These are phyloP conservation scores for Haematococcus sp. DNA, from an alignment of 139 green algal genomes.

Conservation along the genomic window DNA sequence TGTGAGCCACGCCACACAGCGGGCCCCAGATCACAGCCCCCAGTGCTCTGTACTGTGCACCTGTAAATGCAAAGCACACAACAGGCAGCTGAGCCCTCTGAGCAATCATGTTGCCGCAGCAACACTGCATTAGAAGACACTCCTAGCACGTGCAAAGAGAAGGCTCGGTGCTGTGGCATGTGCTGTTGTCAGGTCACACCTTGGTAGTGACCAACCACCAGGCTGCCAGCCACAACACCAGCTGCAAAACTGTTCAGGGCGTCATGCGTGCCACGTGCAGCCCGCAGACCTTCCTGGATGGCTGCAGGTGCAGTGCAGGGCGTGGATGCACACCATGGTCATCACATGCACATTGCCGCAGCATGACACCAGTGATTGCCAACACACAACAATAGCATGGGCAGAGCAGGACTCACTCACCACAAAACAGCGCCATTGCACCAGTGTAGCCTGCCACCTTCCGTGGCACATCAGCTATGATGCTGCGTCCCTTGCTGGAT, in stretches of 20 bases:
- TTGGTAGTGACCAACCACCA: not conserved
- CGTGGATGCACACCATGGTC: too few relatives aligned
- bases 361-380: not conserved
- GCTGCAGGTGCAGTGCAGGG: not conserved
- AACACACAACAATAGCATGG: not conserved
- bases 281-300: conserved; percentile 2
- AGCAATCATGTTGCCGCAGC: too few relatives aligned
- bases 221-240: not conserved
- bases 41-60: conserved; percentile 1
- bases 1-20: not conserved
- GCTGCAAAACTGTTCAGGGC: conserved; percentile 6
- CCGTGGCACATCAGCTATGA: not conserved
- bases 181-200: not conserved
- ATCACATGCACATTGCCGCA: not conserved
- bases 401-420: not conserved
- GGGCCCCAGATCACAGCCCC: conserved; percentile 8
- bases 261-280: not conserved
- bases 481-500: not conserved
- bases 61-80: not conserved
- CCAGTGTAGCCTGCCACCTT: not conserved
- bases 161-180: too few relatives aligned
- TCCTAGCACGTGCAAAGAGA: too few relatives aligned
- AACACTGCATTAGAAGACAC: too few relatives aligned
- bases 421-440: not conserved
- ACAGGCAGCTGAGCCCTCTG: not conserved